Evolutionary conservation across 1,284 basidiomycete species (phyloP).

Genomic region (Rhodotorula sp.): DNA sequence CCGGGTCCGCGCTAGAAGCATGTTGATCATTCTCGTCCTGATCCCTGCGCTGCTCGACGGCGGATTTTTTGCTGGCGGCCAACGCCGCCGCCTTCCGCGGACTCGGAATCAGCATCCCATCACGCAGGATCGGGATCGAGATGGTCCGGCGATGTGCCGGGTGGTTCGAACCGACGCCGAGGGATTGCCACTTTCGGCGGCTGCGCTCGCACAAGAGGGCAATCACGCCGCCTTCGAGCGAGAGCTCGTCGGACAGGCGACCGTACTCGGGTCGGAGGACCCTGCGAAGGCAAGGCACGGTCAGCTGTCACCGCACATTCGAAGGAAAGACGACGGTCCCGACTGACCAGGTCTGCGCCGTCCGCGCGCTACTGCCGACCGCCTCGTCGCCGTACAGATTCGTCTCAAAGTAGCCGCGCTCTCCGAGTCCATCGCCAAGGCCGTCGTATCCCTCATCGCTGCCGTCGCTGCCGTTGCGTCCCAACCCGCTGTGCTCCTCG

Average conservation of each 20-base stretch:
- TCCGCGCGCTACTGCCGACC: constrained; percentile 5
- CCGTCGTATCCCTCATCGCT: constrained; percentile 22
- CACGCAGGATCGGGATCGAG: constrained; percentile 1
- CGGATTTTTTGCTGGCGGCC: neutral
- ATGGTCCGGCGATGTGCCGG: neutral
- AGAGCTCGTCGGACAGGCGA: constrained; percentile 5
- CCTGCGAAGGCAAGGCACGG: constrained; percentile 10
- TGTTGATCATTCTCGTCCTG: neutral
- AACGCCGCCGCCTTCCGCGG: neutral
- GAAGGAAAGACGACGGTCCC: neutral
- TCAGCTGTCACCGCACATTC: neutral
- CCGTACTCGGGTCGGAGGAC: constrained; percentile 28
- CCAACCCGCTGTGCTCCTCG: constrained; percentile 4
- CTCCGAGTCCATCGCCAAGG: constrained; percentile 41
- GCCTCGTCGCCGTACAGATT: constrained; percentile 36
- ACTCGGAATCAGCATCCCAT: neutral
- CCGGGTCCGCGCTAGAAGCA: neutral
- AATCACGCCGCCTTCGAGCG: constrained; percentile 22
- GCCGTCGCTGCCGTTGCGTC: neutral
- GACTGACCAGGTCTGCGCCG: constrained; percentile 20
- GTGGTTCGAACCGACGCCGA: constrained; percentile 32
- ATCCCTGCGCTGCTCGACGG: neutral
- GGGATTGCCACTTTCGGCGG: constrained; percentile 37
- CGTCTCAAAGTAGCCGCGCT: constrained; percentile 34
- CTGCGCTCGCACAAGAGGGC: constrained; percentile 33